Base-by-base conservation (phyloP, 208 protist genomes). In the Wallacemonas sp. region DNA sequence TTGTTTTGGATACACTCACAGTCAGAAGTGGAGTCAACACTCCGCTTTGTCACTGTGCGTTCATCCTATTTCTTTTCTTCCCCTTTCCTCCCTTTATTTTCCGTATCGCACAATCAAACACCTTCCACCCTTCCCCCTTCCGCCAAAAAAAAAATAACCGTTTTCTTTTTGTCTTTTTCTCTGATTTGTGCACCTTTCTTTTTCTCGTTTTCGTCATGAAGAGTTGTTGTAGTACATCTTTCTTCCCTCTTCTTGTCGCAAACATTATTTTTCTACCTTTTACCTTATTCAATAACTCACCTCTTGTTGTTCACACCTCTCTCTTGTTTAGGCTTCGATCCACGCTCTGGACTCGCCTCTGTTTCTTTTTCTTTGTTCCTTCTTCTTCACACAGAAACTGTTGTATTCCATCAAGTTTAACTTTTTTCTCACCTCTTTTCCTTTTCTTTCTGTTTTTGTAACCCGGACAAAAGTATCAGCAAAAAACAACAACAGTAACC, bases 121-220 rank as follows among this genome's bases (percentile, higher is more conserved):
- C n/a, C n/a, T n/a, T n/a, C n/a, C n/a, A n/a, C n/a, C n/a, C n/a
- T n/a, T n/a, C n/a, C n/a, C n/a, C n/a, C n/a, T n/a, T n/a, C n/a
- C n/a, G n/a, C n/a, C n/a, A n/a, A n/a, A n/a, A n/a, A n/a, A n/a
- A n/a, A n/a, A n/a, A n/a, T n/a, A n/a, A n/a, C n/a, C n/a, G n/a
- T 16, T 48, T 72, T 49, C 34, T 65, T 38, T 32, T 56, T 61
- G 55, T 38, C 34, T 57, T 57, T 19, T 57, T 67, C 2, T 56
- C 34, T 30, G 38, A 19, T 61, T 49, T 54, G 36, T 19, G 29
- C 62, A 19, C 16, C 61, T 48, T 32, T 61, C 8, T 12, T 26
- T 61, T 61, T 61, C 17, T 33, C 27, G 29, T 6, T 57, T 14
- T 17, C n/a, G 8, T 58, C n/a, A n/a, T n/a, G n/a, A n/a, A n/a